Base-by-base conservation (phyloP, 164 flowering plant species). In the Magnolia changhungtana region DNA sequence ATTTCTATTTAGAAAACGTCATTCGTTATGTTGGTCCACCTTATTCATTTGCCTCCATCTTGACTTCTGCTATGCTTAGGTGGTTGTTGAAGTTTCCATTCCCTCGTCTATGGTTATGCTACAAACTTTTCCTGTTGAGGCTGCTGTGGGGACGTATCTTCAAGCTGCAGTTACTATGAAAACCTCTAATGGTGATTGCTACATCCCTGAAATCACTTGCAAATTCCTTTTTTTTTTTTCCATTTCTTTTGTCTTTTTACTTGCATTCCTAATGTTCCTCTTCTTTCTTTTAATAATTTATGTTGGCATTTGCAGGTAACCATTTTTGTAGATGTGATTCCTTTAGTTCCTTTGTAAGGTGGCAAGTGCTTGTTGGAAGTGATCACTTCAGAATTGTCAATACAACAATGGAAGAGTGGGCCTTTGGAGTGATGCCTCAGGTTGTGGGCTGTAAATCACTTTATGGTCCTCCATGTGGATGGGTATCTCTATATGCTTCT, bases 141-240 rank as follows among this genome's bases (percentile, higher is more conserved):
- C 90, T 78, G 94, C 85, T 75, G 94, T 96, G 9, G 97, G 93
- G 78, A 86, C 96, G 71, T 76, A 91, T 85, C 89, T 96, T 80
- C 86, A 80, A 74, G 94, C 95, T 83, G 94, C 96, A 61, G 95
- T 93, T 68, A 88, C 98, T 74, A 75, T 96, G 88, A 88, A 84
- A 87, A 83, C 96, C 77, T 78, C 89, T 71, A 82, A 84, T 82
- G 99, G 98, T 92, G 75, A 75, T 63, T 71, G 24, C 50, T 50
- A 24, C 80, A 64, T 67, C n/a, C 70, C 29, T 31, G 67, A 75
- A 65, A 2, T 76, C 52, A 52, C 66, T 20, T 67, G 31, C 19
- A 78, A 77, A 1, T 23, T 74, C 27, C 55, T 24, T 24, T 24
- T 24, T 24, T 24, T 27, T 27, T 27, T 27, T 27, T 69, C 67